These are phyloP conservation scores for Mortierella alpina DNA, from an alignment of 192 early-diverging fungal genomes.

Conservation along the genomic window DNA sequence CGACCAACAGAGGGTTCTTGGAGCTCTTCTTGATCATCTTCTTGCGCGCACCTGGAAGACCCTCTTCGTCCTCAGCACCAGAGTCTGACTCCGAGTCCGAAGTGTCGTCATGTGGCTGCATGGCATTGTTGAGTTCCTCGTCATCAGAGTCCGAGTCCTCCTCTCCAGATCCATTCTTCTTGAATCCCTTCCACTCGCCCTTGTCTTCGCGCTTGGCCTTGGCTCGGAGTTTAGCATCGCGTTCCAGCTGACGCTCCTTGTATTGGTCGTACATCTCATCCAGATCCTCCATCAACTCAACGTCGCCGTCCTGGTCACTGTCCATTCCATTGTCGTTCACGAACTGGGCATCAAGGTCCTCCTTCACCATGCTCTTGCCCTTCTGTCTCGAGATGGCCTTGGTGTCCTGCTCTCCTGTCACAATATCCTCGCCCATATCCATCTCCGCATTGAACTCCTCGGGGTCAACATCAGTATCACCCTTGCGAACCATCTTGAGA, in stretches of 20 bases:
- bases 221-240: slow-evolving; percentile 80
- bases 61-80: slow-evolving; percentile 59
- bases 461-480: slow-evolving; percentile 61
- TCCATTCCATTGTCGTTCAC: slow-evolving; percentile 38
- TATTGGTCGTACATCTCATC: slow-evolving; percentile 79
- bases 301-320: slow-evolving; percentile 52
- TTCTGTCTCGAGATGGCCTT: slow-evolving; percentile 62
- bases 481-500: slow-evolving; percentile 63
- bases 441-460: slow-evolving; percentile 53
- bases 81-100: slow-evolving; percentile 53
- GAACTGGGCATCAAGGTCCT: slow-evolving; percentile 50
- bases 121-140: slow-evolving; percentile 8
- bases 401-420: slow-evolving; percentile 53
- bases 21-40: slow-evolving; percentile 55
- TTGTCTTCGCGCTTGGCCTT: slow-evolving; percentile 75
- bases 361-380: slow-evolving; percentile 58
- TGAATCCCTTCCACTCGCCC: slow-evolving; percentile 75
- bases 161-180: slow-evolving; percentile 58
- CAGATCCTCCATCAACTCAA: slow-evolving; percentile 73
- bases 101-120: slow-evolving; percentile 23
- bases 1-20: slow-evolving; percentile 62
- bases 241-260: slow-evolving; percentile 75
- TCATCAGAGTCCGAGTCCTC: slow-evolving; percentile 55
- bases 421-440: slow-evolving; percentile 59
- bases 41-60: slow-evolving; percentile 41